These are phyloP conservation scores for Pleurotus djamor DNA, from an alignment of 768 basidiomycete genomes.

Conservation along the genomic window DNA sequence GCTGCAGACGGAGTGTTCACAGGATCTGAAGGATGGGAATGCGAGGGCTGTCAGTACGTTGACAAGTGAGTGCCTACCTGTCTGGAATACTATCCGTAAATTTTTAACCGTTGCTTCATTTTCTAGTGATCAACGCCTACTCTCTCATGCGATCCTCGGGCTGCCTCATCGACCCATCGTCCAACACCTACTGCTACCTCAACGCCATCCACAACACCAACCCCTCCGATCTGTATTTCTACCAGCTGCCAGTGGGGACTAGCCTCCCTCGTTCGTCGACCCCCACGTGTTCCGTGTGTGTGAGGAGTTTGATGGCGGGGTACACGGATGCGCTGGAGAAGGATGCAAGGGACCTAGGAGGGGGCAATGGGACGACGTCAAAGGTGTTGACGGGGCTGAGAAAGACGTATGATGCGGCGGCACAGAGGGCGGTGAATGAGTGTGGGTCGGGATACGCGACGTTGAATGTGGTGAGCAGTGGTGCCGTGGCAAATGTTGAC, in stretches of 20 bases:
- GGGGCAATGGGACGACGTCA: neutral
- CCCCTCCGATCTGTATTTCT: constrained; percentile 72
- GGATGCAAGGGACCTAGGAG: constrained; percentile 13
- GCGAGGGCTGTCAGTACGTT: constrained; percentile 52
- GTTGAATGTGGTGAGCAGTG: neutral
- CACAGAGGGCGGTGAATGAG: constrained; percentile 36
- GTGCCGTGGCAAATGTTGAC: neutral
- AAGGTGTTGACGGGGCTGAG: constrained; percentile 32
- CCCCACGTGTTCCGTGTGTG: constrained; percentile 65
- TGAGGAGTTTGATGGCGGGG: constrained; percentile 51
- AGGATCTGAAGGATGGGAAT: constrained; percentile 55
- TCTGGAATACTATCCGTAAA: neutral
- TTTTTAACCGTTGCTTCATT: neutral
- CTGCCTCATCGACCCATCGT: constrained; percentile 55
- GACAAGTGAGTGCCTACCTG: constrained; percentile 37
- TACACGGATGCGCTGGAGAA: constrained; percentile 47
- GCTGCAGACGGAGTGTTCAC: constrained; percentile 48
- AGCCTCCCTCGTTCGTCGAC: constrained; percentile 44
- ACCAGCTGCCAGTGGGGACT: constrained; percentile 62
- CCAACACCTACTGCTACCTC: constrained; percentile 73
- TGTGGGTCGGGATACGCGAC: constrained; percentile 54
- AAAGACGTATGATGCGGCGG: constrained; percentile 48
- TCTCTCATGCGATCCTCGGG: constrained; percentile 56
- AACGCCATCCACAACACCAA: constrained; percentile 55
- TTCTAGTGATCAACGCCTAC: constrained; percentile 61